Evolutionary conservation across 176 grass and related monocot genomes (phyloP), one percentile per base, ranked within the genome.

Genomic region (Tillandsia fasciculata): DNA sequence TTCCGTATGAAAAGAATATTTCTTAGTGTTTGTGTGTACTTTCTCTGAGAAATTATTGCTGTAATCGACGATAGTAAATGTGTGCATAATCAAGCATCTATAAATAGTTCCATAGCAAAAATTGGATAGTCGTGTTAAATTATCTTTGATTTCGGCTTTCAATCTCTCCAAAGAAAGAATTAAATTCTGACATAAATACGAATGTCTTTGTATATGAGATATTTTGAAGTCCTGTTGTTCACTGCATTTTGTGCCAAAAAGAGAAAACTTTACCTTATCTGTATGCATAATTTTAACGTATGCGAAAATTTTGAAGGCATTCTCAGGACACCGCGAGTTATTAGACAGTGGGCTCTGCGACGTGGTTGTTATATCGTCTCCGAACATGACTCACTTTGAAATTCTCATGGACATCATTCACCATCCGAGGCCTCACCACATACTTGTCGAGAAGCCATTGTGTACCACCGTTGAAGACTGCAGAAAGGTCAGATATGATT

Each of bases 301-400:
- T 22, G 71, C 2, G 74, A 71, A 51, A 65, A 77, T 26, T 42
- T 73, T 90, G 56, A 80, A 96, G 88, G 81, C 64, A 12, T 96
- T 92, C 83, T 79, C 92, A 83, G 88, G 81, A 1, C 86, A 92
- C 67, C 53, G 47, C 9, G 86, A 96, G 74, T 70, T 96, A 68
- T 73, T 96, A 73, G 81, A 87, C 64, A 92, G 92, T 42, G 74
- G 83, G 52, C 85, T 92, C 49, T 96, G 92, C 11, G 92, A 96
- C 26, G 88, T 83, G 1, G 65, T 89, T 28, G 66, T 96, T 2
- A 73, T 96, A 22, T 89, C 92, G 0, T 96, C 92, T 9, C 92
- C 92, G 56, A 96, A 96, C 67, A 96, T 96, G 92, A 96, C 92
- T 2, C 92, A 96, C 72, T 87, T 72, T 72, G 86, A 87, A 59